These are phyloP conservation scores for Dioszegia aurantiaca DNA, from an alignment of 768 basidiomycete genomes.

Conservation along the genomic window DNA sequence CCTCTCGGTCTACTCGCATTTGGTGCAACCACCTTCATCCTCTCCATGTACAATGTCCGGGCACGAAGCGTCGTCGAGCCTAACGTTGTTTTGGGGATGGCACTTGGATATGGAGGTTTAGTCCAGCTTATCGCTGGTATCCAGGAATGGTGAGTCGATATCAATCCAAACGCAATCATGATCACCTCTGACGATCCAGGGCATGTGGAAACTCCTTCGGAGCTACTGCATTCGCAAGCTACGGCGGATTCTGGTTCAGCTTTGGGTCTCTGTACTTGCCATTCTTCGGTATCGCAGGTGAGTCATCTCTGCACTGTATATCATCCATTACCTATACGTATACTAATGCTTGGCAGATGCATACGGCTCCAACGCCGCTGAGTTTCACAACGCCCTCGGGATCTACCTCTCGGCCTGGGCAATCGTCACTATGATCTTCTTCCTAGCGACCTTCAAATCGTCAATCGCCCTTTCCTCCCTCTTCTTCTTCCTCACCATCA, in stretches of 20 bases:
- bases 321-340: too few species aligned
- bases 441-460: constrained; percentile 58
- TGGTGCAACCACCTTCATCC: constrained; percentile 52
- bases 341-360: constrained; percentile 10
- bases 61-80: constrained; percentile 36
- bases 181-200: not conserved
- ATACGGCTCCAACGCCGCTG: constrained; percentile 22
- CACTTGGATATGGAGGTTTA: constrained; percentile 76
- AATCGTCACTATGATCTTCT: constrained; percentile 49
- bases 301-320: not conserved
- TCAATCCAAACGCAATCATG: too few species aligned
- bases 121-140: constrained; percentile 83
- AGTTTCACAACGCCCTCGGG: constrained; percentile 39
- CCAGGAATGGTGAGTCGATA: constrained; percentile 51
- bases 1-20: constrained; percentile 50
- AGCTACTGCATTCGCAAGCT: constrained; percentile 48
- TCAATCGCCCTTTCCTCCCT: constrained; percentile 58
- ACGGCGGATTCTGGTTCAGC: constrained; percentile 51
- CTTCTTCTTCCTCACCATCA: constrained; percentile 60
- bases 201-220: constrained; percentile 54
- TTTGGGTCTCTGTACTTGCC: constrained; percentile 45
- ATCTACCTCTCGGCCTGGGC: constrained; percentile 46
- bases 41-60: constrained; percentile 49
- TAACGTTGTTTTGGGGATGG: constrained; percentile 64
- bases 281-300: constrained; percentile 32